Evolutionary conservation across 768 basidiomycete genomes (phyloP).

Genomic region (Russula abietina): DNA sequence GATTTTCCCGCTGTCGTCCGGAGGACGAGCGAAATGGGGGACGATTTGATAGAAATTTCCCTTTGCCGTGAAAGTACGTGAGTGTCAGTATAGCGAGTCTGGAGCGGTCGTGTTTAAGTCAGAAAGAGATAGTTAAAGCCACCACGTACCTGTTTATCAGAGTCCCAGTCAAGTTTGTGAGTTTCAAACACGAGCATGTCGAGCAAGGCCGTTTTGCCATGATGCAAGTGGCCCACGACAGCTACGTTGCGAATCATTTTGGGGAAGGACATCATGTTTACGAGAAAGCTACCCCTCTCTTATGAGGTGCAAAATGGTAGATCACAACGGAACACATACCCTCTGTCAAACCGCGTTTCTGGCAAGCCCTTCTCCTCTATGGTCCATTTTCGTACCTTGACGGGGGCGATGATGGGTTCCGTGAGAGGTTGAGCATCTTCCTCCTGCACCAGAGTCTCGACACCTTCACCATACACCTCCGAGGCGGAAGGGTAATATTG

Average conservation of each 20-base stretch:
- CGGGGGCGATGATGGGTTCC: slow-evolving; percentile 91
- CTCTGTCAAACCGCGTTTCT: slow-evolving; percentile 95
- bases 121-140: neutral
- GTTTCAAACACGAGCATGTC: slow-evolving; percentile 98
- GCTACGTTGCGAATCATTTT: slow-evolving; percentile 96
- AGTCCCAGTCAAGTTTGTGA: slow-evolving; percentile 90
- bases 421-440: slow-evolving; percentile 94
- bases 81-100: slow-evolving; percentile 96
- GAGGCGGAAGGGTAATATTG: slow-evolving; percentile 93
- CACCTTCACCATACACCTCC: slow-evolving; percentile 89
- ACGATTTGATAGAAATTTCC: slow-evolving; percentile 92
- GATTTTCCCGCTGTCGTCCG: slow-evolving; percentile 86
- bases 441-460: slow-evolving; percentile 96
- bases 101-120: slow-evolving; percentile 17
- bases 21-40: slow-evolving; percentile 90
- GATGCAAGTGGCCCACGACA: slow-evolving; percentile 93
- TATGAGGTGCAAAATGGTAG: neutral
- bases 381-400: slow-evolving; percentile 91
- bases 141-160: slow-evolving; percentile 59
- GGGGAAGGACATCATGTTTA: slow-evolving; percentile 87
- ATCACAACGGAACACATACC: slow-evolving; percentile 45
- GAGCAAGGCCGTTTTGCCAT: slow-evolving; percentile 94
- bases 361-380: slow-evolving; percentile 95
- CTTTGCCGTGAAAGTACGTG: slow-evolving; percentile 85
- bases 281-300: slow-evolving; percentile 61